Evolutionary conservation across 495 filamentous ascomycete genomes (phyloP), one percentile per base, ranked within the genome.

Genomic region (Aspergillus cavernicola): DNA sequence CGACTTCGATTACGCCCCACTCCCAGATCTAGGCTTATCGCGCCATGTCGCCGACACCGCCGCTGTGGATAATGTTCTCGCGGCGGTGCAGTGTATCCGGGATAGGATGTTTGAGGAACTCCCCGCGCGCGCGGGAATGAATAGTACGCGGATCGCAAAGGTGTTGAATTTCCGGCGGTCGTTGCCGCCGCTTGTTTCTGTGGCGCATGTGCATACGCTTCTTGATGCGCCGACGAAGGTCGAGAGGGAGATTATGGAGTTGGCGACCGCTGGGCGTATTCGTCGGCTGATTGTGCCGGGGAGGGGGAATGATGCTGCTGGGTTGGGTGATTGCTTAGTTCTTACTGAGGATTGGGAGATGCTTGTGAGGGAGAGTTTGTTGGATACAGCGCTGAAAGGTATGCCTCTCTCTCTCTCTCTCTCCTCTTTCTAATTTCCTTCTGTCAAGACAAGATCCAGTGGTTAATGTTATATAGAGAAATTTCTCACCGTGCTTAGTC

Each of bases 311-410:
- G 81, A 80, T 53, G 76, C 78, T 10, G 73, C 78, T 0, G 79
- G 75, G 9, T 69, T 88, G 32, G 87, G 86, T 10, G 89, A 95
- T 59, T 83, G 82, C 43, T 56, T 95, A 7, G 77, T 90, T n/a
- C 66, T 88, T 31, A 58, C 72, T 0, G 68, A 74, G 23, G 85
- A 90, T 26, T 79, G 88, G 66, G 83, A 87, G 52, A 59, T 58
- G 7, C 65, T 87, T 53, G 69, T 92, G 6, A 60, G 58, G 8
- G 66, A 66, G 23, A 71, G 67, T 24, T 58, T 50, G 12, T 56
- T 91, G 15, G 72, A 79, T 6, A 52, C 69, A 7, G 66, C 50
- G 1, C 41, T 86, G 13, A 84, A 81, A 61, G 68, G 79, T 79
- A 50, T 16, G 52, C 57, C 11, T 36, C 36, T 2, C 5, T 15